A percentile compares a stretch with the other conserved stretches of the same genome.
Evolutionary conservation across 2,329 filamentous ascomycete genomes (phyloP).

Genomic region (Trichophyton mentagrophytes): DNA sequence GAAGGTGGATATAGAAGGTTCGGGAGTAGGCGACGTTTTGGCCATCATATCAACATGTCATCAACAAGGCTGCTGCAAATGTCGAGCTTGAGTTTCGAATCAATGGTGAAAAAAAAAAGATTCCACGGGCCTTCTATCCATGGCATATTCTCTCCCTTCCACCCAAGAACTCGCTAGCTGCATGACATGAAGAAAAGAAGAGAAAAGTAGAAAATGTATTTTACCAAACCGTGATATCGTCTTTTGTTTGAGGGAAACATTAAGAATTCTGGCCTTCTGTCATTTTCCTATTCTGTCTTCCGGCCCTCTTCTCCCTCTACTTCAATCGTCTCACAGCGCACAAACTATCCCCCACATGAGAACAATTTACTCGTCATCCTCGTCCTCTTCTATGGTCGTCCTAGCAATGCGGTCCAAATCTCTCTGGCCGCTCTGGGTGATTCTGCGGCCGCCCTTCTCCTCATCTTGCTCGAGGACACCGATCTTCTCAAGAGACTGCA

Average conservation of each 20-base stretch:
- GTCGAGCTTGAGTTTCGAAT: background rate
- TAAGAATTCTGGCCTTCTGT: background rate
- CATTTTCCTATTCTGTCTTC: constrained; percentile 1
- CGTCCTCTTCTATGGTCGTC: constrained; percentile 46
- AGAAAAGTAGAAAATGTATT: background rate
- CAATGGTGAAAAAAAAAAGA: background rate
- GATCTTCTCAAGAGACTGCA: constrained; percentile 98
- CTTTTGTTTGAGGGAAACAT: constrained; percentile 1
- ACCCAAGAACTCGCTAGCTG: background rate
- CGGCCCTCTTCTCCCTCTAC: background rate
- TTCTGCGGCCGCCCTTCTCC: constrained; percentile 96
- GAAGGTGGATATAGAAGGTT: background rate
- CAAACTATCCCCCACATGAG: background rate
- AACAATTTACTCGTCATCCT: constrained; percentile 23
- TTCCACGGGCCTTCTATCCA: background rate
- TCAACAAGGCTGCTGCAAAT: background rate
- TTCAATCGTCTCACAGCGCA: background rate
- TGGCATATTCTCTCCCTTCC: background rate
- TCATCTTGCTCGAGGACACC: constrained; percentile 95
- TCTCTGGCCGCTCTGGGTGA: constrained; percentile 95
- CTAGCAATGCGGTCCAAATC: constrained; percentile 94
- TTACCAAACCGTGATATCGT: constrained; percentile 2
- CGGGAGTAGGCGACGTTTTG: background rate
- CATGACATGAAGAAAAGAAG: background rate
- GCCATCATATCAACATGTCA: background rate